Conservation (phyloP, 306 rosid species). For the Crataegus laevigata region DNA sequence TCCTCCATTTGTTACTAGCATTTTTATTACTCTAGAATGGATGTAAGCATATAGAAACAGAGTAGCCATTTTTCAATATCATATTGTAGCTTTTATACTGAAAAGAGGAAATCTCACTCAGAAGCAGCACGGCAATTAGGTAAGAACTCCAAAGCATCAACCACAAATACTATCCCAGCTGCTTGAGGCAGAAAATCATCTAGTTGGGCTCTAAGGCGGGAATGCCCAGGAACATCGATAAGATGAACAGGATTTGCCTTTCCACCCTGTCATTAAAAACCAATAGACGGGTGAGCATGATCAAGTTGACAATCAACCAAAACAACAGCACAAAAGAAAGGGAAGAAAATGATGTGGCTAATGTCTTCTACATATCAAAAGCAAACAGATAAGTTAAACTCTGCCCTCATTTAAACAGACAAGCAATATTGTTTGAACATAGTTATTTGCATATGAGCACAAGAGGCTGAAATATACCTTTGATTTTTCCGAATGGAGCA, state of each 20-base stretch:
- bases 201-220: conserved; percentile 83
- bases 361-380: not conserved
- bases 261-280: conserved; percentile 43
- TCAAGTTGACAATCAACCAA: not conserved
- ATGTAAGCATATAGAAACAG: not conserved
- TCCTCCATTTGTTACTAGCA: not conserved
- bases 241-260: conserved; percentile 72
- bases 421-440: not conserved
- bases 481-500: conserved; percentile 64
- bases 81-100: not conserved
- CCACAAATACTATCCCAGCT: conserved; percentile 78
- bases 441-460: not conserved
- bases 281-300: conserved; percentile 4
- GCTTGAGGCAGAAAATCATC: conserved; percentile 89
- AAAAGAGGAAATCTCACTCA: conserved; percentile 46
- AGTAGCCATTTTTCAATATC: not conserved
- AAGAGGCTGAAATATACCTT: conserved; percentile 35
- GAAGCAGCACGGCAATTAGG: conserved; percentile 82
- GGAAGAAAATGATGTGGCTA: not conserved
- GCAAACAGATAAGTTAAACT: not conserved
- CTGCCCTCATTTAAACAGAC: not conserved
- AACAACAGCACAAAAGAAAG: conserved; percentile 4
- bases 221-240: conserved; percentile 95
- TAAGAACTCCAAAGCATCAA: conserved; percentile 83
- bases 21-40: not conserved